Evolutionary conservation across 345 rosid genomes (phyloP).

Genomic region (Sapria himalayana): DNA sequence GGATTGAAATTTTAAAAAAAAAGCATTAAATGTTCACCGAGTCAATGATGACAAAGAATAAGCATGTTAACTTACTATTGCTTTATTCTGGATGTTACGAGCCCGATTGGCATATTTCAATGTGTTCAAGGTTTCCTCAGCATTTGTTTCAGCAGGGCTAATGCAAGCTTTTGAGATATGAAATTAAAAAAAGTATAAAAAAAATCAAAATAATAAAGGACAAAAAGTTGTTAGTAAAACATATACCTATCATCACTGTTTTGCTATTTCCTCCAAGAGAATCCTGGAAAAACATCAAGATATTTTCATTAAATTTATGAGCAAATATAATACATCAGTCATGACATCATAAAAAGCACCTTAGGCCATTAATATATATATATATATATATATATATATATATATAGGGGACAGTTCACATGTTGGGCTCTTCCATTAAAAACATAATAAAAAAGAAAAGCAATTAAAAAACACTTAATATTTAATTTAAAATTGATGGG

Average conservation of each 20-base stretch:
- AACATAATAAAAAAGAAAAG: no score
- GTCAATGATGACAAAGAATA: background rate
- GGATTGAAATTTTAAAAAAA: slow-evolving; percentile 1
- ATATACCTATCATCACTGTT: slow-evolving; percentile 93
- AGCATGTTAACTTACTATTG: slow-evolving; percentile 36
- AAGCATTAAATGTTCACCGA: background rate
- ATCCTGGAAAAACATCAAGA: slow-evolving; percentile 39
- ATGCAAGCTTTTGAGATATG: slow-evolving; percentile 47
- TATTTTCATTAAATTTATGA: background rate
- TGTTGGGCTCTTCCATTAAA: no score
- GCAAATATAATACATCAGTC: no score
- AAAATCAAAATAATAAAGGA: background rate
- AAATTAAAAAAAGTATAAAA: slow-evolving; percentile 2
- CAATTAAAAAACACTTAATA: no score
- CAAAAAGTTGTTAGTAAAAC: background rate
- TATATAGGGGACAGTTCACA: no score
- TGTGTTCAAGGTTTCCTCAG: slow-evolving; percentile 90
- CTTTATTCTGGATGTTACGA: slow-evolving; percentile 91
- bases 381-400: no score
- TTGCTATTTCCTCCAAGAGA: slow-evolving; percentile 98
- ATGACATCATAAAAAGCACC: no score
- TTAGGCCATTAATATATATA: no score
- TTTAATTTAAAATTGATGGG: no score
- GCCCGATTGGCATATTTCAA: slow-evolving; percentile 96
- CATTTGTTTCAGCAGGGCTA: slow-evolving; percentile 96